Conservation (phyloP, 192 early-diverging fungal genomes). For the Linnemannia schmuckeri region DNA sequence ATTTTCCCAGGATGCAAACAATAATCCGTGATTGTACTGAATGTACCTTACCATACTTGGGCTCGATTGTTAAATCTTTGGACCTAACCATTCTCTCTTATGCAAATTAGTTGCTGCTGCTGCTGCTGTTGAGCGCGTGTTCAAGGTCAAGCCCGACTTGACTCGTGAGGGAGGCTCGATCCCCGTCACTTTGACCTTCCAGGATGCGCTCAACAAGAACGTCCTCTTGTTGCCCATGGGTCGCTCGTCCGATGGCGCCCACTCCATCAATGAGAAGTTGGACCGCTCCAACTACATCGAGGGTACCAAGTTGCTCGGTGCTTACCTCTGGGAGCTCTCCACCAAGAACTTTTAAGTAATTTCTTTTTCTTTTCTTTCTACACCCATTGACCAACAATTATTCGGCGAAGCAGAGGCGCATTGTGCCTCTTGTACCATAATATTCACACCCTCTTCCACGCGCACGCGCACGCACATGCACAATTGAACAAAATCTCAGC, state of each 20-base stretch:
- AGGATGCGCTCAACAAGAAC: conserved; percentile 92
- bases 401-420: background rate
- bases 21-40: background rate
- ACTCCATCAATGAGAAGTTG: conserved; percentile 98
- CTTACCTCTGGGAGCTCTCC: conserved; percentile 92
- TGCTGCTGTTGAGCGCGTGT: conserved; percentile 94
- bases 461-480: background rate
- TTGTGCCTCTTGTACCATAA: conserved; percentile 1
- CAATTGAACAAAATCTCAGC: background rate
- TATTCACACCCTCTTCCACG: background rate
- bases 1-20: background rate
- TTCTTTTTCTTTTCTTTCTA: too few relatives aligned
- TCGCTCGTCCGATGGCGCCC: conserved; percentile 81
- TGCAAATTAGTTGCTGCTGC: conserved; percentile 78
- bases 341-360: conserved; percentile 32
- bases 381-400: background rate
- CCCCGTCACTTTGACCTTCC: conserved; percentile 97
- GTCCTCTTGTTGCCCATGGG: conserved; percentile 98
- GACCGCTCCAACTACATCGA: conserved; percentile 93
- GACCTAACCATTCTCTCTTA: background rate
- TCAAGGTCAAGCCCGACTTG: conserved; percentile 91
- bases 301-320: conserved; percentile 94
- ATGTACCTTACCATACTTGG: background rate
- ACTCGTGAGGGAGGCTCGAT: conserved; percentile 99
- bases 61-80: background rate